Evolutionary conservation across 2,329 filamentous ascomycete species (phyloP).

Genomic region (Ophiocordyceps sinensis): DNA sequence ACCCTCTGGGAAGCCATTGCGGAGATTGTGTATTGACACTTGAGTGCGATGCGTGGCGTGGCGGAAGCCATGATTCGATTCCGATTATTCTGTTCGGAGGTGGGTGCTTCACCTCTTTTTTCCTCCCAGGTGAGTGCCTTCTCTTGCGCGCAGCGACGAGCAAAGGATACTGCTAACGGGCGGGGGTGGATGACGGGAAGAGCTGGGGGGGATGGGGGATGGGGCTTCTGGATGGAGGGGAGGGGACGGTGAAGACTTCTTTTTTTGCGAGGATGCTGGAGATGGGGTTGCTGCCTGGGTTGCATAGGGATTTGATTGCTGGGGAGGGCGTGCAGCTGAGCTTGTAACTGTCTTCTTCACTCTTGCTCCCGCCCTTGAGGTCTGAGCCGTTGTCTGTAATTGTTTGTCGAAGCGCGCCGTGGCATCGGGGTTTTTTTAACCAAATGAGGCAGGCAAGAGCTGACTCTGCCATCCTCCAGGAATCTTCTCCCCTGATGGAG

Average conservation of each 20-base stretch:
- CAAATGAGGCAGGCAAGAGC: too few relatives aligned
- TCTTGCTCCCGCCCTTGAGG: too few relatives aligned
- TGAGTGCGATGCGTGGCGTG: constrained; percentile 12
- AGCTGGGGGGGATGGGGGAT: neutral
- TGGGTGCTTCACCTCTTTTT: constrained; percentile 9
- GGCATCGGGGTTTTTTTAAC: too few relatives aligned
- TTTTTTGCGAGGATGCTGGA: too few relatives aligned
- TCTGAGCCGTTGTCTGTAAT: too few relatives aligned
- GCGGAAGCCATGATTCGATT: constrained; percentile 10
- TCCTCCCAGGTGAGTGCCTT: constrained; percentile 4
- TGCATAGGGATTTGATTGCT: neutral
- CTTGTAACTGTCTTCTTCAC: too few relatives aligned
- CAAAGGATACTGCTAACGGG: constrained; percentile 3
- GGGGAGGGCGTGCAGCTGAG: too few relatives aligned
- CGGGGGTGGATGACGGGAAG: neutral
- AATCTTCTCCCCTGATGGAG: too few relatives aligned
- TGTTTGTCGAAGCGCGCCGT: too few relatives aligned
- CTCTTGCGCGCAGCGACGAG: neutral
- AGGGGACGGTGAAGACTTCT: neutral
- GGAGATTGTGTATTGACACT: constrained; percentile 11
- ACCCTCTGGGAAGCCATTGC: constrained; percentile 10
- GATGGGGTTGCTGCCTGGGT: too few relatives aligned
- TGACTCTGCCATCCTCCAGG: too few relatives aligned
- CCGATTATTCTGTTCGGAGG: constrained; percentile 11
- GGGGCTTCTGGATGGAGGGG: neutral